A percentile compares a stretch with the other conserved stretches of the same genome.
phyloP scores from a whole-genome alignment of 108 stramenopile species.

The Aurantiochytrium sp. region DNA sequence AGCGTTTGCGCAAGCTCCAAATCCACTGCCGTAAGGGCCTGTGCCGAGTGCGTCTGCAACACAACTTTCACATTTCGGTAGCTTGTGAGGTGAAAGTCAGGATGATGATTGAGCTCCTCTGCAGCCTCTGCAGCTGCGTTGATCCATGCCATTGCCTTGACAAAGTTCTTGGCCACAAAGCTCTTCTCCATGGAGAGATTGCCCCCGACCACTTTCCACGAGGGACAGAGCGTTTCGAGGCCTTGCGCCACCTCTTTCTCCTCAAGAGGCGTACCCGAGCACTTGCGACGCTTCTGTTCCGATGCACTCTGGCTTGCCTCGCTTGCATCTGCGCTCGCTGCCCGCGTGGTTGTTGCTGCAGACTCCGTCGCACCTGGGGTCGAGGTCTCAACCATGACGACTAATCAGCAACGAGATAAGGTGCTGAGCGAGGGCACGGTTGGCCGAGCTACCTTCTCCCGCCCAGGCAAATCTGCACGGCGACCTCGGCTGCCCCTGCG shows the following conservation, averaged over 20 bases:
- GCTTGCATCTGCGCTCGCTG: too few relatives aligned
- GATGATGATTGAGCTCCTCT: conserved; percentile 72
- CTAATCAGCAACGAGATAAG: too few relatives aligned
- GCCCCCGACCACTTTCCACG: not conserved
- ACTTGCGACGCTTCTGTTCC: not conserved
- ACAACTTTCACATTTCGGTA: conserved; percentile 75
- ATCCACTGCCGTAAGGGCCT: conserved; percentile 76
- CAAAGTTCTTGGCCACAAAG: conserved; percentile 38
- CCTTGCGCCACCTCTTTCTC: not conserved
- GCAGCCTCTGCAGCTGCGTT: conserved; percentile 68
- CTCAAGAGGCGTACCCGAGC: not conserved
- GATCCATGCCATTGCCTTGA: conserved; percentile 60
- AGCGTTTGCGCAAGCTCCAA: conserved; percentile 61
- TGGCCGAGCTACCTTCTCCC: too few relatives aligned
- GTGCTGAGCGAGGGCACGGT: too few relatives aligned
- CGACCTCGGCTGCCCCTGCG: too few relatives aligned
- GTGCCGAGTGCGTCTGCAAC: conserved; percentile 67
- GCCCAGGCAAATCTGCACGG: too few relatives aligned
- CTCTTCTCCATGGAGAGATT: not conserved
- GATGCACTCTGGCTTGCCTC: not conserved
- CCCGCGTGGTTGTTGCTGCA: too few relatives aligned
- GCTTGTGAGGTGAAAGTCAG: conserved; percentile 76
- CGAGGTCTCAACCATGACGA: too few relatives aligned
- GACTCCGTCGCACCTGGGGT: too few relatives aligned
- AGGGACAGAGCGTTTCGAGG: not conserved